These are phyloP conservation scores for Phialocephala subalpina DNA, from an alignment of 2,329 filamentous ascomycete species.

Conservation along the genomic window DNA sequence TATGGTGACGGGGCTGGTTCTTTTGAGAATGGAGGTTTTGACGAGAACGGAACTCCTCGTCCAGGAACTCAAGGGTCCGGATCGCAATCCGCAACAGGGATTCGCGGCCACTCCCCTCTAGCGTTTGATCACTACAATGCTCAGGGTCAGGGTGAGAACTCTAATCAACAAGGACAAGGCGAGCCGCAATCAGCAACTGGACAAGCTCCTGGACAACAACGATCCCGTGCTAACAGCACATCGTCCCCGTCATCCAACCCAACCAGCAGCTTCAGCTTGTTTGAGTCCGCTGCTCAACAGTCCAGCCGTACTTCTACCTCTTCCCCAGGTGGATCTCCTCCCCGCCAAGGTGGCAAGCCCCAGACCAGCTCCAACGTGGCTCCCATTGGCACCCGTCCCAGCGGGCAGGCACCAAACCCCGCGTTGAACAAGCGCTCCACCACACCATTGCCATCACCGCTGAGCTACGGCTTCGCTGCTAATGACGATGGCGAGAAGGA, in stretches of 20 bases:
- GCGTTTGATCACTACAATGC: constrained; percentile 74
- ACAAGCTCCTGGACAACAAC: constrained; percentile 46
- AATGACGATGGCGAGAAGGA: constrained; percentile 54
- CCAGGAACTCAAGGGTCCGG: constrained; percentile 71
- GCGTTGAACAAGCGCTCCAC: constrained; percentile 76
- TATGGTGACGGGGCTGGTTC: constrained; percentile 81
- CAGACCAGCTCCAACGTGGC: constrained; percentile 73
- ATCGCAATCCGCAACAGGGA: constrained; percentile 65
- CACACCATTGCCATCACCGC: constrained; percentile 89
- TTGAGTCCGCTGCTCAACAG: constrained; percentile 70
- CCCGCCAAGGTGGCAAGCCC: constrained; percentile 70
- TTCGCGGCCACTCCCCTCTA: constrained; percentile 81
- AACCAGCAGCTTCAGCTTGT: constrained; percentile 64
- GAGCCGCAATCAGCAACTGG: constrained; percentile 57
- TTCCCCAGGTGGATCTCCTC: constrained; percentile 84
- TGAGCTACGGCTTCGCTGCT: constrained; percentile 75
- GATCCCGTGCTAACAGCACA: constrained; percentile 82
- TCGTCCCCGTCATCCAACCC: constrained; percentile 81
- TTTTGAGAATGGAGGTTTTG: constrained; percentile 72
- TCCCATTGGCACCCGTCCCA: constrained; percentile 91
- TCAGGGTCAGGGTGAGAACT: constrained; percentile 42
- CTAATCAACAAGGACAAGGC: constrained; percentile 47
- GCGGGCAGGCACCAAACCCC: constrained; percentile 63
- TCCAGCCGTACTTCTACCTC: constrained; percentile 83
- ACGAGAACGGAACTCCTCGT: constrained; percentile 71